Evolutionary conservation across 768 basidiomycete species (phyloP), one percentile per base, ranked within the genome.

Genomic region (Collybia sp.): DNA sequence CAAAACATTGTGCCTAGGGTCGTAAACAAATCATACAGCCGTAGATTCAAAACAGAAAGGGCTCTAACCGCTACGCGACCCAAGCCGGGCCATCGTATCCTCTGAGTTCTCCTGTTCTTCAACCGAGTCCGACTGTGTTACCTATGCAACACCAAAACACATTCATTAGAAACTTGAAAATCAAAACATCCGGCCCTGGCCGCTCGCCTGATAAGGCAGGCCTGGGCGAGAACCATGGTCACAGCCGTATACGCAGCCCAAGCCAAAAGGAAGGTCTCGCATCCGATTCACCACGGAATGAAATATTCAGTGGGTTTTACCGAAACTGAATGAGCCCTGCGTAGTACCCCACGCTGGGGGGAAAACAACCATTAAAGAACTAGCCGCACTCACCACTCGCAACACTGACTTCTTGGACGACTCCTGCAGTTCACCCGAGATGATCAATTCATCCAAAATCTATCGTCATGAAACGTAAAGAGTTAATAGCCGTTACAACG

Each of bases 381-480:
- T 42, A 42, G 13, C 32, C 15, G 30, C n/a, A 62, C 70, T 41
- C 50, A 72, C 72, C 56, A 74, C 72, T 42, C 72, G 68, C 34
- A 92, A 70, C 6, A 91, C 88, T 5, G 86, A 83, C 60, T 91
- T 89, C 77, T 98, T 98, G 9, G 93, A 95, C 2, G 94, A 93
- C 63, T 99, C 96, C 69, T 98, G 95, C 53, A 99, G 72, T 65
- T 99, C 96, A 41, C 96, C 96, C 8, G 93, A 86, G 44, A 98
- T 95, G 60, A 99, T 92, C 43, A 98, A 76, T 64, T 99, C 96
- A 60, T 98, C 96, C 43, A 99, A 71, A 56, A 99, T 90, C 87
- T 70, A 52, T 42, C n/a, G n/a, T n/a, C 35, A 48, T 35, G 19
- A 25, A 12, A 40, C 36, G 33, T 51, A 34, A 40, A 37, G 10